A percentile compares a stretch with the other conserved stretches of the same genome.
These are phyloP conservation scores for Xerocomellus amylosporus DNA, from an alignment of 768 basidiomycete genomes.

Conservation along the genomic window DNA sequence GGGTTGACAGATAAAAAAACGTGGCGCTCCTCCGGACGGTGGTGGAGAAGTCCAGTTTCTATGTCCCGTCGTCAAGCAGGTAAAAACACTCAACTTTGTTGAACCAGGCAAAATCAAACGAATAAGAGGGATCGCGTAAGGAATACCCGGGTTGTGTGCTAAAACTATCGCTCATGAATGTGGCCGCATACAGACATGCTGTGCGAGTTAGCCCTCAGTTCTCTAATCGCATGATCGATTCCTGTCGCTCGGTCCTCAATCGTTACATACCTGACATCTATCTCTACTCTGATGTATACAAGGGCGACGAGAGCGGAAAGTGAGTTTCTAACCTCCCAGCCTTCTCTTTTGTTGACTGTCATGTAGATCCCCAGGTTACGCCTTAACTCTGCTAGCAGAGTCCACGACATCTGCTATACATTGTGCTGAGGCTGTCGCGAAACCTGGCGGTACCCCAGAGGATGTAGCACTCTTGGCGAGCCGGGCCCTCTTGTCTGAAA, in stretches of 20 bases:
- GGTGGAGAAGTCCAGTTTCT: slow-evolving; percentile 93
- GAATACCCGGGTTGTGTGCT: slow-evolving; percentile 16
- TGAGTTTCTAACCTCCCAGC: slow-evolving; percentile 39
- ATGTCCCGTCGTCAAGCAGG: slow-evolving; percentile 88
- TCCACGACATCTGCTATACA: slow-evolving; percentile 89
- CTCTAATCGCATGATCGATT: slow-evolving; percentile 96
- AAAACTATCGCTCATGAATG: neutral
- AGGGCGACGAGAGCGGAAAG: slow-evolving; percentile 97
- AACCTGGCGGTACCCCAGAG: slow-evolving; percentile 84
- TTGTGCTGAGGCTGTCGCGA: slow-evolving; percentile 82
- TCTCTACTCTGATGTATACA: slow-evolving; percentile 97
- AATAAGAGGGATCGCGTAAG: slow-evolving; percentile 93
- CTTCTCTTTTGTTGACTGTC: neutral
- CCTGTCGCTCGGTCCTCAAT: slow-evolving; percentile 88
- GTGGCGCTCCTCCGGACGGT: slow-evolving; percentile 87
- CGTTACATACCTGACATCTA: slow-evolving; percentile 98
- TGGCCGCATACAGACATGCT: slow-evolving; percentile 64
- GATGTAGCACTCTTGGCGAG: slow-evolving; percentile 86
- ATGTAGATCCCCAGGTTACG: slow-evolving; percentile 91
- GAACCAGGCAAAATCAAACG: slow-evolving; percentile 90
- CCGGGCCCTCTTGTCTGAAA: slow-evolving; percentile 72
- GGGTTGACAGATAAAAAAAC: slow-evolving; percentile 76
- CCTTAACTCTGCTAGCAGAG: slow-evolving; percentile 84
- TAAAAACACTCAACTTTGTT: slow-evolving; percentile 90
- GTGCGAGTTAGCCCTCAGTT: slow-evolving; percentile 97